Base-by-base conservation (phyloP, 495 filamentous ascomycete genomes). In the Paragyromitra xinjiangensis region DNA sequence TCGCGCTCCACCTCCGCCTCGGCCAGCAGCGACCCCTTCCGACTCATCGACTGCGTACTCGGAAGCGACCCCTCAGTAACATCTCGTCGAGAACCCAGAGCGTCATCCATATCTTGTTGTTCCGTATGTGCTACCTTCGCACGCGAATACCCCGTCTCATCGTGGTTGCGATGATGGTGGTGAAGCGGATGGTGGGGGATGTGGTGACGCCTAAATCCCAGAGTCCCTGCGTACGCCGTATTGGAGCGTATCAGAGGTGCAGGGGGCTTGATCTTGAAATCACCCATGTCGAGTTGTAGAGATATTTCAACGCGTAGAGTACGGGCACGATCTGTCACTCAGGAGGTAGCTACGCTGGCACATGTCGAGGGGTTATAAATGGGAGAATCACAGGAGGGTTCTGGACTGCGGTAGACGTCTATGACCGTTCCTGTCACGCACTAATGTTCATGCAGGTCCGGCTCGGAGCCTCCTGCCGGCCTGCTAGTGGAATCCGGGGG, bases 1-100 rank as follows among this genome's bases (percentile, higher is more conserved):
- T 87, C 86, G 62, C 87, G 78, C 73, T 89, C 86, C 63, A 84
- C 84, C 62, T 87, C 86, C 51, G 39, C 84, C 56, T 87, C 83
- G 70, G 86, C 84, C 72, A 88, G 87, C 56, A 84, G 83, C 51
- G 85, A 84, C 58, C 84, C 85, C 37, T 83, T 82, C 62, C 85
- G 83, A 29, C 85, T 84, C 61, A 82, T 78, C 22, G 81, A 58
- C 14, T 74, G 76, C 51, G 79, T 44, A 53, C 26, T 65, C 22
- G 68, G 39, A 19, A 44, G 53, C 24, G 53, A 44, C 14, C 62
- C 37, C 22, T 59, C 68, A 4, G 16, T n/a, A 29, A 19, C 40
- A 14, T 45, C 67, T 16, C 56, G 68, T 48, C 73, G 64, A 39
- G 64, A 24, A 14, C 53, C 24, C 11, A 26, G 26, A 22, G 26